phyloP scores from a whole-genome alignment of 2,329 filamentous ascomycete species.

The Hysterium pulicare region DNA sequence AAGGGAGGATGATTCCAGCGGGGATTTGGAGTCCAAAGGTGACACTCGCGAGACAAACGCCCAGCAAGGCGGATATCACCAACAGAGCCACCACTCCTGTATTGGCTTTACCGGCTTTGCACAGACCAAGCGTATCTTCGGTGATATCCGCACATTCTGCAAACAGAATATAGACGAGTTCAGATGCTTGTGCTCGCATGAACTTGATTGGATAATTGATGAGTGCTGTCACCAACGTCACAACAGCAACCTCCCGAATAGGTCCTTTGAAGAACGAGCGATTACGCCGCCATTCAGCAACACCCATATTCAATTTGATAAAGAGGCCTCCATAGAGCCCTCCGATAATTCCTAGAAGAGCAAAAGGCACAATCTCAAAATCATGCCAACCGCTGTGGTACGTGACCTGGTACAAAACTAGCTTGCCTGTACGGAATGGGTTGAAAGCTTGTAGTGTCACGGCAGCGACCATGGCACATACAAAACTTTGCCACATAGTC shows the following conservation, averaged over 20 bases:
- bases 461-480: slow-evolving; percentile 98
- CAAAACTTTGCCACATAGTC: slow-evolving; percentile 99
- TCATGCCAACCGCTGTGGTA: slow-evolving; percentile 91
- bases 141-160: slow-evolving; percentile 79
- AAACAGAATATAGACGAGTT: slow-evolving; percentile 89
- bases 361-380: slow-evolving; percentile 88
- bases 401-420: slow-evolving; percentile 92
- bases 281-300: slow-evolving; percentile 76
- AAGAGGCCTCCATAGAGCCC: slow-evolving; percentile 94
- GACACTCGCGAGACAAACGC: slow-evolving; percentile 78
- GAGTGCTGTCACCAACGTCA: slow-evolving; percentile 77
- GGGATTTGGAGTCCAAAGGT: slow-evolving; percentile 95
- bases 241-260: slow-evolving; percentile 72
- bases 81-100: slow-evolving; percentile 79
- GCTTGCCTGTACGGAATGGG: slow-evolving; percentile 90
- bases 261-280: slow-evolving; percentile 66
- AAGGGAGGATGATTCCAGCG: slow-evolving; percentile 91
- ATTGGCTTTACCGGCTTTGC: slow-evolving; percentile 80
- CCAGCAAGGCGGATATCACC: slow-evolving; percentile 75
- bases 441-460: slow-evolving; percentile 90
- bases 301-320: slow-evolving; percentile 87
- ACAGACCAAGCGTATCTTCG: slow-evolving; percentile 86
- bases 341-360: slow-evolving; percentile 79
- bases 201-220: slow-evolving; percentile 96
- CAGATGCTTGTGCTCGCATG: slow-evolving; percentile 87